phyloP scores from a whole-genome alignment of 2,329 filamentous ascomycete species.

The Penicillium frequentans region DNA sequence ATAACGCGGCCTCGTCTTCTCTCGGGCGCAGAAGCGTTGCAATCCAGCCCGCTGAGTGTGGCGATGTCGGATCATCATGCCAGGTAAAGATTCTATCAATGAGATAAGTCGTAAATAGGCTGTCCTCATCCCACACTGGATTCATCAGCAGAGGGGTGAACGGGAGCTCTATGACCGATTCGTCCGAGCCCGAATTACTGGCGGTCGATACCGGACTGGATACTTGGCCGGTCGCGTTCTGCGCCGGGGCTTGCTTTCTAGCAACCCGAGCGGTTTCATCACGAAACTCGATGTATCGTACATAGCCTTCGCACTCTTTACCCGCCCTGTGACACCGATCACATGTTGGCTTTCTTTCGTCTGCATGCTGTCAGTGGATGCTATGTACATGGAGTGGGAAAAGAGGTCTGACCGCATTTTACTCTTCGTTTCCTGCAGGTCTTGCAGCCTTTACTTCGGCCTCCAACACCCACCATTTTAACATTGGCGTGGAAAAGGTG shows the following conservation, averaged over 20 bases:
- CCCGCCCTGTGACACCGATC: slow-evolving; percentile 11
- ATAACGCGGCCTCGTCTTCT: not conserved
- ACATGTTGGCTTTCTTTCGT: slow-evolving; percentile 15
- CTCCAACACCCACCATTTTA: slow-evolving; percentile 14
- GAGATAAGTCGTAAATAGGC: slow-evolving; percentile 6
- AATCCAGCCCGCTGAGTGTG: slow-evolving; percentile 6
- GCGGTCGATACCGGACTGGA: not conserved
- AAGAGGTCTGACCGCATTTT: slow-evolving; percentile 13
- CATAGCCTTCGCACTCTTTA: slow-evolving; percentile 13
- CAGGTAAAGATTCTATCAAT: slow-evolving; percentile 11
- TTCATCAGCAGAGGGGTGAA: not conserved
- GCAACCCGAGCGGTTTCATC: slow-evolving; percentile 3
- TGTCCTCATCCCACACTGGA: slow-evolving; percentile 11
- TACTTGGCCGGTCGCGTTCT: not conserved
- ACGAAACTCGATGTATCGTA: slow-evolving; percentile 9
- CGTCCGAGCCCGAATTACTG: not conserved
- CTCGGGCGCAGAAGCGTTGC: not conserved
- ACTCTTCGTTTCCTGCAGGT: slow-evolving; percentile 15
- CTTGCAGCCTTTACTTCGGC: slow-evolving; percentile 18
- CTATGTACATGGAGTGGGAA: not conserved
- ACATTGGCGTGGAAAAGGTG: not conserved
- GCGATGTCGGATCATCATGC: slow-evolving; percentile 3
- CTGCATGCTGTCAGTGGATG: slow-evolving; percentile 5
- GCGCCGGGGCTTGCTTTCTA: not conserved
- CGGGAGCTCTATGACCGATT: not conserved